Percentiles rank a stretch among this genome's conserved stretches.
phyloP scores from a whole-genome alignment of 1,139 yeast species.

The Suhomyces taliae region DNA sequence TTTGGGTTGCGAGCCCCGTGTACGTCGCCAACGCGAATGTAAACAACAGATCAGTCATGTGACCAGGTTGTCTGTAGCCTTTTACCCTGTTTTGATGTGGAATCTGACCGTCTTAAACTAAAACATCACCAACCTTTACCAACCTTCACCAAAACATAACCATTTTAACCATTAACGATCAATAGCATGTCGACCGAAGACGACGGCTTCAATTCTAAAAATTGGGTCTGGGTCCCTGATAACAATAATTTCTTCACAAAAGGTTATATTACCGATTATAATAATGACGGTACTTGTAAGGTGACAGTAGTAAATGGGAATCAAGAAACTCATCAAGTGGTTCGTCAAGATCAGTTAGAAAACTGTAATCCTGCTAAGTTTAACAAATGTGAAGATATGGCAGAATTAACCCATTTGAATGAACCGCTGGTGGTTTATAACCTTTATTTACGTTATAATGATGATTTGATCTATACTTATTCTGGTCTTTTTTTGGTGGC shows the following conservation, averaged over 20 bases:
- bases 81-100: conserved; percentile 1
- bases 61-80: not conserved
- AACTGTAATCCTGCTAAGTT: conserved; percentile 89
- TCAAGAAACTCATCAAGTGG: conserved; percentile 33
- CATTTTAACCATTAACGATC: not conserved
- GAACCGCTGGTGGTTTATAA: conserved; percentile 94
- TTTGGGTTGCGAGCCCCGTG: not conserved
- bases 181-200: conserved; percentile 31
- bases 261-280: conserved; percentile 64
- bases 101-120: not conserved
- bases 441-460: conserved; percentile 70
- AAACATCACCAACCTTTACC: not conserved
- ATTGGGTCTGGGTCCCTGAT: conserved; percentile 86
- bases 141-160: not conserved
- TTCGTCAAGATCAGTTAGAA: conserved; percentile 47
- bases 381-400: conserved; percentile 92
- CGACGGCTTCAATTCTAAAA: conserved; percentile 54
- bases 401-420: conserved; percentile 88
- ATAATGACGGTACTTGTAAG: conserved; percentile 49
- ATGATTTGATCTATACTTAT: conserved; percentile 74
- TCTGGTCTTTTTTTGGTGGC: conserved; percentile 93
- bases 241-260: conserved; percentile 61
- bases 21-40: conserved; percentile 1
- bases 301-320: conserved; percentile 54
- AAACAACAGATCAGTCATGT: conserved; percentile 4